Conservation (phyloP, 1,139 yeast genomes). For the Saccharomyces uvarum region DNA sequence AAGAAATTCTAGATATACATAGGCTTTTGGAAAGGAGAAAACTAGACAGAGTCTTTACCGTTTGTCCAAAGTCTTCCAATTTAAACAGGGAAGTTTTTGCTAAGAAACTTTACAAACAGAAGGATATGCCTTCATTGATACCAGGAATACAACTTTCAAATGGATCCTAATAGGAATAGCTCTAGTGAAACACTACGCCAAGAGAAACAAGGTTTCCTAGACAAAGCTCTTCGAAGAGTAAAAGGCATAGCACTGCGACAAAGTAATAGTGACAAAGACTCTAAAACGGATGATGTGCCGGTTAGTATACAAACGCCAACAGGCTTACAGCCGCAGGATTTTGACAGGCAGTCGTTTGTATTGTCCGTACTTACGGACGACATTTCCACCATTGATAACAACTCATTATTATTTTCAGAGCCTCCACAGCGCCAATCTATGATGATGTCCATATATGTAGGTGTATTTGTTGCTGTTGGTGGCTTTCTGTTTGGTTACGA, state of each 20-base stretch:
- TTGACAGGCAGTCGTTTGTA: background rate
- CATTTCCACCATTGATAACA: constrained; percentile 13
- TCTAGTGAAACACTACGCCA: constrained; percentile 9
- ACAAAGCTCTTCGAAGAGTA: constrained; percentile 13
- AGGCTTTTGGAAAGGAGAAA: background rate
- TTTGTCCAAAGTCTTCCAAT: background rate
- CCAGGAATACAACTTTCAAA: background rate
- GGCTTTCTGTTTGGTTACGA: constrained; percentile 81
- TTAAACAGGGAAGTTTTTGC: background rate
- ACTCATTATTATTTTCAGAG: constrained; percentile 16
- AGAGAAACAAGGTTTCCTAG: constrained; percentile 12
- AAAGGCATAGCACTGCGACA: constrained; percentile 14
- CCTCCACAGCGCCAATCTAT: constrained; percentile 42
- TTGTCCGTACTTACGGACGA: constrained; percentile 9
- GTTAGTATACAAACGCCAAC: background rate
- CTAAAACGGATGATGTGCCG: background rate
- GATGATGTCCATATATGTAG: constrained; percentile 57
- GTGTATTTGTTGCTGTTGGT: constrained; percentile 70
- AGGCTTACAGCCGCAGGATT: background rate
- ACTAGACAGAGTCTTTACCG: background rate
- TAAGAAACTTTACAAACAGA: background rate
- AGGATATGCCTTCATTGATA: background rate
- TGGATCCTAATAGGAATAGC: constrained; percentile 7
- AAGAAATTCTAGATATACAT: background rate
- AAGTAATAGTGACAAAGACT: background rate